Evolutionary conservation across 129 eudicot genomes (phyloP), one percentile per base, ranked within the genome.

Genomic region (Deinandra increscens): DNA sequence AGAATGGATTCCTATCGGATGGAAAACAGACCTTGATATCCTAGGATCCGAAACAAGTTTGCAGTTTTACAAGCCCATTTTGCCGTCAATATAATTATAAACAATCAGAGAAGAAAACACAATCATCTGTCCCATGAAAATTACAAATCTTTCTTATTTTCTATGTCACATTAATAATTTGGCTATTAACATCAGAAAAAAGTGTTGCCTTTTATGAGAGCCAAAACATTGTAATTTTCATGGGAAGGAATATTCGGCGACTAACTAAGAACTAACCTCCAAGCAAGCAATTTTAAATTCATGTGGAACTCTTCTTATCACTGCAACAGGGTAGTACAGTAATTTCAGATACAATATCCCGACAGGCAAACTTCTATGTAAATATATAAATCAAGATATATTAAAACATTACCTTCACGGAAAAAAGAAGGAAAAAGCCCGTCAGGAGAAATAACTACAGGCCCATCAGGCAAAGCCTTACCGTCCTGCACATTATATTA

Each of bases 241-340:
- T 55, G 67, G 73, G 42, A 58, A 18, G 10, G 55, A 41, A 37
- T 65, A 31, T 54, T 74, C 7, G 0, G 26, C 23, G 48, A 63
- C 17, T 10, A 56, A 11, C 36, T 55, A 10, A 17, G n/a, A 55
- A 55, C 64, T 58, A 34, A 93, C 99, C 97, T 89, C 99, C 81
- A 93, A 80, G 86, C 99, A 93, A 75, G 90, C 75, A 68, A 93
- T 93, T 75, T 93, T 93, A 67, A 93, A 93, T 68, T 93, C 99
- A 79, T 89, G 97, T 15, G 99, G 99, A 79, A 92, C 95, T 83
- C 99, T 87, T 89, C 97, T 80, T 60, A 93, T 92, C 68, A 93
- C 99, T 93, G 95, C 89, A 84, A 68, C 71, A 55, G 18, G 64
- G 71, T 76, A 45, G 60, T 18, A 65, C 41, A 31, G 61, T 60